These are phyloP conservation scores for Aspergillus nidulans DNA, from an alignment of 495 filamentous ascomycete genomes.

Conservation along the genomic window DNA sequence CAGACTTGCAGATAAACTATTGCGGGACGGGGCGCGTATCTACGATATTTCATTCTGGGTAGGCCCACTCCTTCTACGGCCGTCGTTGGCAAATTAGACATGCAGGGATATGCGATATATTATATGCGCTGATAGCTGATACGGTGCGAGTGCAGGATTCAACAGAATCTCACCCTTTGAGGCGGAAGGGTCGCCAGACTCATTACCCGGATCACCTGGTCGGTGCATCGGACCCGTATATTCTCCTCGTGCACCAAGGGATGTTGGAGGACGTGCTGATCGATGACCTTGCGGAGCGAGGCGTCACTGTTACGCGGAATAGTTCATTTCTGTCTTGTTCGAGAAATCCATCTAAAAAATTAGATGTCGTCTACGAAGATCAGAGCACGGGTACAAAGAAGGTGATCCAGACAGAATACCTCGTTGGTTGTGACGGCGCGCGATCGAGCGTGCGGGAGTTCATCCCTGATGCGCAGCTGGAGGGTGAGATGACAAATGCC, in stretches of 20 bases:
- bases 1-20: slow-evolving; percentile 57
- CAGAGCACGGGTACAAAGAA: slow-evolving; percentile 7
- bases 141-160: slow-evolving; percentile 59
- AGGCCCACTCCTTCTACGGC: not conserved
- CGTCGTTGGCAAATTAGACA: too few relatives aligned
- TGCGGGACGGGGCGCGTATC: slow-evolving; percentile 59
- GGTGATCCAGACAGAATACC: slow-evolving; percentile 22
- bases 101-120: not conserved
- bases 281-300: slow-evolving; percentile 55
- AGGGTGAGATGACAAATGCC: slow-evolving; percentile 57
- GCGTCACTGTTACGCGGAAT: slow-evolving; percentile 52
- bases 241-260: slow-evolving; percentile 69
- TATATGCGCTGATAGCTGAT: not conserved
- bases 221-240: slow-evolving; percentile 66
- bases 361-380: slow-evolving; percentile 27
- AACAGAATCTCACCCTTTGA: slow-evolving; percentile 44
- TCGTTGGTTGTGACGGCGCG: slow-evolving; percentile 34
- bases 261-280: slow-evolving; percentile 67
- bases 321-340: slow-evolving; percentile 54
- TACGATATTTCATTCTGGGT: slow-evolving; percentile 72
- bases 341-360: slow-evolving; percentile 19
- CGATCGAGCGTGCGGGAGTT: slow-evolving; percentile 26
- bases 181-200: slow-evolving; percentile 62
- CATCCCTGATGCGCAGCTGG: slow-evolving; percentile 54
- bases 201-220: slow-evolving; percentile 68